Conservation (phyloP, 805 yeast genomes). For the Tetrapisispora phaffii region DNA sequence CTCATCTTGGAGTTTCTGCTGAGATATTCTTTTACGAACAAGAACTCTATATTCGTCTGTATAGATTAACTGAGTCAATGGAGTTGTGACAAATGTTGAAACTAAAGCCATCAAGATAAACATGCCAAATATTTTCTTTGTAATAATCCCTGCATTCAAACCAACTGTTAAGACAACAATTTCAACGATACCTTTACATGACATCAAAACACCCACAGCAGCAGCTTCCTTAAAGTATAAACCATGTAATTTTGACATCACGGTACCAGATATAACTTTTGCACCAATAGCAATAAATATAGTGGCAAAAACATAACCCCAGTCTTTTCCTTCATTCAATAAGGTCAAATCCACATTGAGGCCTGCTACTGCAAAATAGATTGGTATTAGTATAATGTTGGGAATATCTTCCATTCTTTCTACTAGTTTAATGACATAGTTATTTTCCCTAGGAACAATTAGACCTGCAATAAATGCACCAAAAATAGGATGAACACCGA, state of each 20-base stretch:
- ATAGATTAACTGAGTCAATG: slow-evolving; percentile 51
- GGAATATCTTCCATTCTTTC: slow-evolving; percentile 73
- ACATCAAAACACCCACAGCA: slow-evolving; percentile 73
- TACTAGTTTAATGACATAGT: slow-evolving; percentile 57
- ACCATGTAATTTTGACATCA: slow-evolving; percentile 54
- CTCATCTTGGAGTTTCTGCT: background rate
- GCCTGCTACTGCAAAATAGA: slow-evolving; percentile 75
- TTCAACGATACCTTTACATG: slow-evolving; percentile 83
- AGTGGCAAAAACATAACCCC: slow-evolving; percentile 69
- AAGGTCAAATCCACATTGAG: slow-evolving; percentile 58
- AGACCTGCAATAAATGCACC: slow-evolving; percentile 77
- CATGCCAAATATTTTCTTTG: slow-evolving; percentile 62
- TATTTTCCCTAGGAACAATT: slow-evolving; percentile 66
- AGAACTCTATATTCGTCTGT: slow-evolving; percentile 53
- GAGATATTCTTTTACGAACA: slow-evolving; percentile 14
- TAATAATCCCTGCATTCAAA: slow-evolving; percentile 57
- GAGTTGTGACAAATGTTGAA: slow-evolving; percentile 72
- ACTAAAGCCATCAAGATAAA: slow-evolving; percentile 75
- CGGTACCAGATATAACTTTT: slow-evolving; percentile 56
- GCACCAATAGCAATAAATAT: slow-evolving; percentile 59
- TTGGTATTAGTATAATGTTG: slow-evolving; percentile 59
- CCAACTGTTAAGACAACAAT: slow-evolving; percentile 72
- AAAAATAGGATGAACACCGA: slow-evolving; percentile 79
- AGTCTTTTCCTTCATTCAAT: slow-evolving; percentile 54
- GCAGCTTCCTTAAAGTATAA: slow-evolving; percentile 64